Evolutionary conservation across 495 filamentous ascomycete species (phyloP).

Genomic region (Aspergillus homomorphus): DNA sequence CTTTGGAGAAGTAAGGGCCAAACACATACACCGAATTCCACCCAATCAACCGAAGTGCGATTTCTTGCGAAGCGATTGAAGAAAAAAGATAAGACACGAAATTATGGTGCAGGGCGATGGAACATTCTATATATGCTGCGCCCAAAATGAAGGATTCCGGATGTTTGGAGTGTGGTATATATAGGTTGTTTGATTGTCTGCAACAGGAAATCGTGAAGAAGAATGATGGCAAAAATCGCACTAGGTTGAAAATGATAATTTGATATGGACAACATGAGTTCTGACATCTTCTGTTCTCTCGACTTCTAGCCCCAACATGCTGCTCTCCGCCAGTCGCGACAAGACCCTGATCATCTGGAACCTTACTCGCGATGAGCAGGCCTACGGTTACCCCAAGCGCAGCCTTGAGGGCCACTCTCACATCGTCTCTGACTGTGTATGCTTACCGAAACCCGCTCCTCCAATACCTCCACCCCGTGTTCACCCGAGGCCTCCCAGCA

Average conservation of each 20-base stretch:
- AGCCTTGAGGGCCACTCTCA: conserved; percentile 97
- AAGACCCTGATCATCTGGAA: conserved; percentile 99
- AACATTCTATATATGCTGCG: conserved; percentile 9
- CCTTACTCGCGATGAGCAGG: conserved; percentile 96
- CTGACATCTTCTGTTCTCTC: conserved; percentile 35
- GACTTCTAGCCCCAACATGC: conserved; percentile 92
- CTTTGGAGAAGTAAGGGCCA: conserved; percentile 87
- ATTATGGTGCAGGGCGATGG: conserved; percentile 4
- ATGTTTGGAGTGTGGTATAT: conserved; percentile 12
- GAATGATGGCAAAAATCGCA: background rate
- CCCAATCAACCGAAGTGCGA: background rate
- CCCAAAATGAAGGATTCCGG: background rate
- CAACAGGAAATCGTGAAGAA: background rate
- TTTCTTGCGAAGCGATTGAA: conserved; percentile 1
- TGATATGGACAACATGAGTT: conserved; percentile 28
- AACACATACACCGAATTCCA: conserved; percentile 7
- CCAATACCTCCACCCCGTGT: conserved; percentile 6
- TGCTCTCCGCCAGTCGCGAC: conserved; percentile 94
- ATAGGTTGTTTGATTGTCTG: conserved; percentile 5
- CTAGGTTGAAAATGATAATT: conserved; percentile 14
- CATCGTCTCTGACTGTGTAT: conserved; percentile 99
- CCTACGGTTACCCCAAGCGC: conserved; percentile 98
- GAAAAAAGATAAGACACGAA: background rate
- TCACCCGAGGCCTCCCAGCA: conserved; percentile 2
- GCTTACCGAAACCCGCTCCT: conserved; percentile 33